Conservation (phyloP, 75 land plant genomes). For the Selaginella moellendorffii region DNA sequence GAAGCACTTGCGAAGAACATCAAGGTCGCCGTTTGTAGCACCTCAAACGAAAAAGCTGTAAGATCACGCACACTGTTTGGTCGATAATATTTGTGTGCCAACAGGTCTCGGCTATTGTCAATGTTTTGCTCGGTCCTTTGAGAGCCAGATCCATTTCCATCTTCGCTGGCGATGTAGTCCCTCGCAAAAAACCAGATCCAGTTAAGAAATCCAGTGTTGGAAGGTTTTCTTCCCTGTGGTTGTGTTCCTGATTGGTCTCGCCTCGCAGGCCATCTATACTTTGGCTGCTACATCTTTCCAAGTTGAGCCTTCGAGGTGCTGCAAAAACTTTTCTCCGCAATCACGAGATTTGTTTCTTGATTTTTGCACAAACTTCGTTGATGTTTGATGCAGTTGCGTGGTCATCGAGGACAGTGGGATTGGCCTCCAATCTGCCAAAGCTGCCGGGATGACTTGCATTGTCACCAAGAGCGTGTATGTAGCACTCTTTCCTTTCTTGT, state of each 20-base stretch:
- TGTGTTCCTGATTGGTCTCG: no score
- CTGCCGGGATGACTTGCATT: constrained; percentile 92
- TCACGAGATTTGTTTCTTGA: neutral
- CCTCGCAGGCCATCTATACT: constrained; percentile 9
- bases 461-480: constrained; percentile 41
- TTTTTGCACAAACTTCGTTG: constrained; percentile 2
- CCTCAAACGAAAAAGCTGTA: constrained; percentile 96
- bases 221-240: neutral
- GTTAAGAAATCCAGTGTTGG: constrained; percentile 25
- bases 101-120: constrained; percentile 82
- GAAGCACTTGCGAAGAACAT: constrained; percentile 66
- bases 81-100: no score
- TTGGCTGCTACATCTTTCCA: constrained; percentile 15
- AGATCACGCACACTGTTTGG: no score
- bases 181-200: constrained; percentile 90
- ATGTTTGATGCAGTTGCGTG: constrained; percentile 45
- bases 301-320: neutral
- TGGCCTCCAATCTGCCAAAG: constrained; percentile 86
- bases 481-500: no score
- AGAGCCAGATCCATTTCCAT: constrained; percentile 53
- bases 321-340: neutral
- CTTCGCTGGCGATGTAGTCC: constrained; percentile 97
- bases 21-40: constrained; percentile 92
- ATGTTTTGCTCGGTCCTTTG: constrained; percentile 54
- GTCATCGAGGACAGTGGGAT: constrained; percentile 94